Conservation (phyloP, 805 yeast species). For the Ogataea salicorniae region DNA sequence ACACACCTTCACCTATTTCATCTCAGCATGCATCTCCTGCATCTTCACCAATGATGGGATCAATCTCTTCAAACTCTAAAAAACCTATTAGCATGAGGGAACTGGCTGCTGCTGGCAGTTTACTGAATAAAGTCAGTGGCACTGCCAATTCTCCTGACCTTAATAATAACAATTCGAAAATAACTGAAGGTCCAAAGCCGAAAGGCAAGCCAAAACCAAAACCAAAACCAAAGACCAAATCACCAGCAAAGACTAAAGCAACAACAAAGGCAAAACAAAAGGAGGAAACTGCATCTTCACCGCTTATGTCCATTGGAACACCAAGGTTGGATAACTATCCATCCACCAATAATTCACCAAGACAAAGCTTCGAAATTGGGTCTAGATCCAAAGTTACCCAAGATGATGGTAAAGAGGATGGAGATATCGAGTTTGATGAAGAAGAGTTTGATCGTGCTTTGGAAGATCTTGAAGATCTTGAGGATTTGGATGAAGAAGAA, state of each 20-base stretch:
- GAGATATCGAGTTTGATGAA: slow-evolving; percentile 17
- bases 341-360: slow-evolving; percentile 6
- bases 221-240: neutral
- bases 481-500: slow-evolving; percentile 18
- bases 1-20: neutral
- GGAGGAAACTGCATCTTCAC: neutral
- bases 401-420: slow-evolving; percentile 7
- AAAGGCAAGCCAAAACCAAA: neutral
- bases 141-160: neutral
- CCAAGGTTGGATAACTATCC: slow-evolving; percentile 7
- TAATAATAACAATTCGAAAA: neutral
- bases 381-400: neutral
- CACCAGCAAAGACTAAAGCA: neutral
- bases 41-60: neutral
- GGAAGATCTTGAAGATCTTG: slow-evolving; percentile 13
- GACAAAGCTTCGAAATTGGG: neutral
- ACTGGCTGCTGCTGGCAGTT: slow-evolving; percentile 15
- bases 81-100: slow-evolving; percentile 17
- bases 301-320: slow-evolving; percentile 2
- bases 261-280: neutral
- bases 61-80: neutral
- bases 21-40: neutral
- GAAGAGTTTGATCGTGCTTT: slow-evolving; percentile 24
- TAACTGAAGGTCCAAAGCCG: neutral
- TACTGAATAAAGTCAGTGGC: slow-evolving; percentile 4